A percentile compares a stretch with the other conserved stretches of the same genome.
These are phyloP conservation scores for Lipomyces oligophaga DNA, from an alignment of 805 yeast species.

Conservation along the genomic window DNA sequence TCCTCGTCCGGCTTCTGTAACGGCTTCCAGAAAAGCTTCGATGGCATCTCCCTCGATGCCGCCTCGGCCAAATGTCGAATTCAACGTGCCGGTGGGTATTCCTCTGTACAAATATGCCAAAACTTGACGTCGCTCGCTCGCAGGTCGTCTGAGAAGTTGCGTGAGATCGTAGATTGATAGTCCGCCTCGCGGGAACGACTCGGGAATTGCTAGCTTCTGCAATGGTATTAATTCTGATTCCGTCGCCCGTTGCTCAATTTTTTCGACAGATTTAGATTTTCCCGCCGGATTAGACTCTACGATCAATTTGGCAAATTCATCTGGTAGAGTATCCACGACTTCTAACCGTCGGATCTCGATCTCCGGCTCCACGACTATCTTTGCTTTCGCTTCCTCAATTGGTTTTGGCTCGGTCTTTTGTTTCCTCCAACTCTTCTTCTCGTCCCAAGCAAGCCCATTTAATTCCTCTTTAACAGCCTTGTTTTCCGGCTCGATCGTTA, in stretches of 20 bases:
- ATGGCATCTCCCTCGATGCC: constrained; percentile 22
- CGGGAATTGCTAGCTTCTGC: constrained; percentile 4
- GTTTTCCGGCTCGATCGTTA: constrained; percentile 14
- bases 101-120: constrained; percentile 9
- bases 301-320: background rate
- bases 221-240: background rate
- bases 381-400: too few relatives aligned
- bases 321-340: constrained; percentile 5
- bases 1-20: background rate
- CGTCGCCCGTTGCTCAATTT: background rate
- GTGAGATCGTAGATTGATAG: constrained; percentile 23
- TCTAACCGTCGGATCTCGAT: background rate
- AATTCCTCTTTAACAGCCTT: constrained; percentile 13
- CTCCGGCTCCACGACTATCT: too few relatives aligned
- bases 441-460: constrained; percentile 16
- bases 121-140: constrained; percentile 9
- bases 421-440: constrained; percentile 6
- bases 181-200: constrained; percentile 7
- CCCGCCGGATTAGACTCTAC: background rate
- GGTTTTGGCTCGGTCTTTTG: too few relatives aligned
- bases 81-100: constrained; percentile 4
- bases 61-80: constrained; percentile 15
- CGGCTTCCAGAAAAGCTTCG: constrained; percentile 13
- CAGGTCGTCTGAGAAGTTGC: constrained; percentile 19
- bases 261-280: too few relatives aligned